Evolutionary conservation across 495 filamentous ascomycete species (phyloP), one percentile per base, ranked within the genome.

Genomic region (Penicillium coffeae): DNA sequence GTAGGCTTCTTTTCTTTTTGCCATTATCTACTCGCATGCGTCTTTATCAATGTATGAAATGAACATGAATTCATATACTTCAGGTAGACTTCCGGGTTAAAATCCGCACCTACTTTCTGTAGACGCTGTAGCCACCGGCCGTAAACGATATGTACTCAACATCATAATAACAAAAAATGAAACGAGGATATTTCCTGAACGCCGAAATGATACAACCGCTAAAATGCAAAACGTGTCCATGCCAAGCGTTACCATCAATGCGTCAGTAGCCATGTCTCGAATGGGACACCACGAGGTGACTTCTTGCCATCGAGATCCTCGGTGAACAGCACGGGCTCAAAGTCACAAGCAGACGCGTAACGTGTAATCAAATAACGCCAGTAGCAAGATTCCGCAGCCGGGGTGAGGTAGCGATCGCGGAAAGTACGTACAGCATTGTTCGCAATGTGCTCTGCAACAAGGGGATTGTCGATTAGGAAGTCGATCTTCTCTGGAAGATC

Each of bases 321-420:
- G 1, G 49, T 48, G 45, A 66, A 66, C 22, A 73, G 50, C 2
- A 65, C 58, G 1, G 72, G 72, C 60, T 69, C 68, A 53, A 77
- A 74, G 34, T 60, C 63, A 48, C 54, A 61, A 20, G 76, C 72
- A 12, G 54, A 56, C 2, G 66, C 70, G 70, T 77, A 85, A 22
- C 58, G 60, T 16, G 59, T 57, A 3, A 85, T 55, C 61, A 85
- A 51, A 39, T 69, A 53, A 16, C 81, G 67, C 81, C 82, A 84
- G 53, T 84, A 83, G 44, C 79, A 84, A 2, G 75, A 68, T 58
- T 81, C 75, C 0, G 80, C 81, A 8, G 82, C 80, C 0, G 78
- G 77, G 14, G 81, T 83, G 22, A 81, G 63, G 55, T 83, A 83
- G 8, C 79, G 69, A 50, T 83, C 78, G 3, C 80, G 58, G 54